Conservation (phyloP, 2,329 filamentous ascomycete species). For the Sclerotinia sclerotiorum region DNA sequence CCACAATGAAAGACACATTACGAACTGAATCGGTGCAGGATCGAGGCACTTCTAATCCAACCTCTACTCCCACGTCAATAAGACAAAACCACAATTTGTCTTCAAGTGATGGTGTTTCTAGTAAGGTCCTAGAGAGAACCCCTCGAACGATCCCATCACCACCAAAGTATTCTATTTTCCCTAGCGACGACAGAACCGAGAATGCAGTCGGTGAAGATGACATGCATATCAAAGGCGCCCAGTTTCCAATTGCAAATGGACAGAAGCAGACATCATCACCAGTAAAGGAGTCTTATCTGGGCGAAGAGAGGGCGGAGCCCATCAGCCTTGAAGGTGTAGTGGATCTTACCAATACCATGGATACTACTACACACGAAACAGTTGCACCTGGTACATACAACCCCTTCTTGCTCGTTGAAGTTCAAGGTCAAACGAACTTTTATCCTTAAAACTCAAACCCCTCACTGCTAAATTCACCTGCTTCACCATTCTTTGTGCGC, state of each 20-base stretch:
- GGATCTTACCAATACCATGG: slow-evolving; percentile 36
- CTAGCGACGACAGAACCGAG: background rate
- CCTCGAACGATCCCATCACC: slow-evolving; percentile 15
- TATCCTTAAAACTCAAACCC: slow-evolving; percentile 2
- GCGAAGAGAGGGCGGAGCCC: slow-evolving; percentile 14
- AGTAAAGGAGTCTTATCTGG: slow-evolving; percentile 7
- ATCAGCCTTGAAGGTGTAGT: slow-evolving; percentile 34
- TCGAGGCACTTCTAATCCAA: background rate
- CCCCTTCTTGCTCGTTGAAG: slow-evolving; percentile 19
- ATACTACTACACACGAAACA: slow-evolving; percentile 37
- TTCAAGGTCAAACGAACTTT: slow-evolving; percentile 19
- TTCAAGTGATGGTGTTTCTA: background rate
- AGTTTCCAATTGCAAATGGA: background rate
- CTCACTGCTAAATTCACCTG: slow-evolving; percentile 23
- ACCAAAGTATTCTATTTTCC: background rate
- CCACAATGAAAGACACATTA: slow-evolving; percentile 12
- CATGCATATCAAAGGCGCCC: background rate
- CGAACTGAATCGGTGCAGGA: background rate
- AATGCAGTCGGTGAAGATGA: background rate
- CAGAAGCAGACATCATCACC: background rate
- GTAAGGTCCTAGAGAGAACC: background rate
- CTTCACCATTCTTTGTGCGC: slow-evolving; percentile 23
- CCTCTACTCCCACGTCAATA: background rate
- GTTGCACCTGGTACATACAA: slow-evolving; percentile 35
- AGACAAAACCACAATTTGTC: background rate